Conservation (phyloP, 148 eudicot species). For the Persicaria maculosa region DNA sequence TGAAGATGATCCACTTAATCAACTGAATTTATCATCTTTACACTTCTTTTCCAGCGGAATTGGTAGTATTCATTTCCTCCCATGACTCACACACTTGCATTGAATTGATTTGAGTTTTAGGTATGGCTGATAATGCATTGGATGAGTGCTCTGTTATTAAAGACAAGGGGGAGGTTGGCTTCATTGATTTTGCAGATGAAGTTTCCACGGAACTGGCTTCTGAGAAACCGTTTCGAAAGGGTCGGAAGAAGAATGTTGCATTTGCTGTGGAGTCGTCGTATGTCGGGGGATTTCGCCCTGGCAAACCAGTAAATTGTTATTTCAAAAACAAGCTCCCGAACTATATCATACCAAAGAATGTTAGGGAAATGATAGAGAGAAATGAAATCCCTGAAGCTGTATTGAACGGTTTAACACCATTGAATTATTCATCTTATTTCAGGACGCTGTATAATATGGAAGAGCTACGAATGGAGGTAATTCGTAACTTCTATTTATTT, state of each 20-base stretch:
- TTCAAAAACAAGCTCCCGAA: slow-evolving; percentile 28
- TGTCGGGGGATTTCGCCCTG: slow-evolving; percentile 59
- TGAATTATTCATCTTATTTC: slow-evolving; percentile 53
- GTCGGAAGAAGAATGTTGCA: slow-evolving; percentile 28
- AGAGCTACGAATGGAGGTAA: slow-evolving; percentile 82
- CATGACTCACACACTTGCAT: background rate
- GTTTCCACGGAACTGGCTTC: slow-evolving; percentile 62
- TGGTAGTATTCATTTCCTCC: background rate
- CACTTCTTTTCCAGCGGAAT: background rate
- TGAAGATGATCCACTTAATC: no score
- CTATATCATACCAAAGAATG: slow-evolving; percentile 45
- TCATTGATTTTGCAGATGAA: slow-evolving; percentile 57
- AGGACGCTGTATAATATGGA: slow-evolving; percentile 60
- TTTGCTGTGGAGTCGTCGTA: slow-evolving; percentile 22
- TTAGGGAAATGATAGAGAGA: slow-evolving; percentile 34
- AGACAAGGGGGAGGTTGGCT: slow-evolving; percentile 77
- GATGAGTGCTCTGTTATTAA: slow-evolving; percentile 58
- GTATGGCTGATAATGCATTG: slow-evolving; percentile 23
- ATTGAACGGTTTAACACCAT: slow-evolving; percentile 33
- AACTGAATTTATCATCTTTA: no score
- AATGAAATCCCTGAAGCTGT: slow-evolving; percentile 49
- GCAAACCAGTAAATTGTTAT: slow-evolving; percentile 21
- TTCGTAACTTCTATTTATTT: background rate
- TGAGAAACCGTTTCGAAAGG: slow-evolving; percentile 47
- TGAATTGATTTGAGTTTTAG: background rate